Evolutionary conservation across 352 stramenopile species (phyloP).

Genomic region (Globisporangium viniferum): DNA sequence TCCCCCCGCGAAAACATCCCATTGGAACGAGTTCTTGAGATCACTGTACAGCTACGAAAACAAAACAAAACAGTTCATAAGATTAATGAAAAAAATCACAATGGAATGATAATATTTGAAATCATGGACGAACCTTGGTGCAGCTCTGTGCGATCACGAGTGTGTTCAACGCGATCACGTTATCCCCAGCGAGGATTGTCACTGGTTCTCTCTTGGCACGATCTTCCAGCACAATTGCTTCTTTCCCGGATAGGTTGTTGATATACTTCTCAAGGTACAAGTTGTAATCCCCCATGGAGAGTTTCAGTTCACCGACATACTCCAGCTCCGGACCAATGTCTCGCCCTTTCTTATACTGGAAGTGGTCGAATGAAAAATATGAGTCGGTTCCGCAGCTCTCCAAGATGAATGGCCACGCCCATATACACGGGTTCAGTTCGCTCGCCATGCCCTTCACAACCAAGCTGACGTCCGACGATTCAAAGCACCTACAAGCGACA

Average conservation of each 20-base stretch:
- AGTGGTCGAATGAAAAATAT: conserved; percentile 76
- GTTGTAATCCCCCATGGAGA: conserved; percentile 76
- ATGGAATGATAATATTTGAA: too few relatives aligned
- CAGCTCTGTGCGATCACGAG: conserved; percentile 70
- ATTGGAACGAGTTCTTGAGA: conserved; percentile 81
- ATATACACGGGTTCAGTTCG: conserved; percentile 80
- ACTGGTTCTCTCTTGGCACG: conserved; percentile 67
- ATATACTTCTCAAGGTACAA: conserved; percentile 77
- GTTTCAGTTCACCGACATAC: conserved; percentile 61
- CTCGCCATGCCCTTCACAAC: conserved; percentile 80
- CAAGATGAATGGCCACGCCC: conserved; percentile 77
- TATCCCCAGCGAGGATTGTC: conserved; percentile 60
- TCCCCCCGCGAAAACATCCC: conserved; percentile 79
- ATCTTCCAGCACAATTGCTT: conserved; percentile 65
- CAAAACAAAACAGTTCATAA: not conserved
- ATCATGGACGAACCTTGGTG: conserved; percentile 26
- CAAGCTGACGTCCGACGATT: conserved; percentile 72
- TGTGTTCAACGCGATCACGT: conserved; percentile 74
- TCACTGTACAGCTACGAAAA: conserved; percentile 61
- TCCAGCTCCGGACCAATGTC: conserved; percentile 57
- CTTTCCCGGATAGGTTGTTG: conserved; percentile 46
- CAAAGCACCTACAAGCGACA: conserved; percentile 42
- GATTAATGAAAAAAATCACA: too few relatives aligned
- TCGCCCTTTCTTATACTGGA: conserved; percentile 56
- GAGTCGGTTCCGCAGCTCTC: conserved; percentile 70